Percentiles rank a stretch among this genome's conserved stretches.
phyloP scores from a whole-genome alignment of 192 early-diverging fungal species.

The Backusella parvicylindrica region DNA sequence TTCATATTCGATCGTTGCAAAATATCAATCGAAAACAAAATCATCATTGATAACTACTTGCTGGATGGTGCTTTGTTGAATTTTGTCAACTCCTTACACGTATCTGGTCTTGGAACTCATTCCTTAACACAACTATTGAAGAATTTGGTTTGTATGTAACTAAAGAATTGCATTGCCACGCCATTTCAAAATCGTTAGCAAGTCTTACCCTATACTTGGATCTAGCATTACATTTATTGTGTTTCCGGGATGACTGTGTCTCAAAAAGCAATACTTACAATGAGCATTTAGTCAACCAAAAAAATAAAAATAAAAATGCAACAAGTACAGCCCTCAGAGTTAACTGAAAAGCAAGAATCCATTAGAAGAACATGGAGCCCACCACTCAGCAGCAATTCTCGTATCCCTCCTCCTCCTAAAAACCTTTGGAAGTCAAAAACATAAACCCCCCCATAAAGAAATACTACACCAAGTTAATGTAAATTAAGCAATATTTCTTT shows the following conservation, averaged over 20 bases:
- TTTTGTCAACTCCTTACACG: not conserved
- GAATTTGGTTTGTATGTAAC: not conserved
- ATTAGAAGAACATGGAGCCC: not conserved
- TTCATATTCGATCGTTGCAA: no score
- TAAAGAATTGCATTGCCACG: not conserved
- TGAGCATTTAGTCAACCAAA: not conserved
- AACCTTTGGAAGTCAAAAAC: not conserved
- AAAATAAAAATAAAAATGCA: not conserved
- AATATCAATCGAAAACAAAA: no score
- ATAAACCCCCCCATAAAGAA: not conserved
- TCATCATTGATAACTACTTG: no score
- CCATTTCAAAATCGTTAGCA: not conserved
- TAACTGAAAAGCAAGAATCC: not conserved
- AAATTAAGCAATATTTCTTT: not conserved
- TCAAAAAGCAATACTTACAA: not conserved
- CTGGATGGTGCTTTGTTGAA: no score
- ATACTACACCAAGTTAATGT: not conserved
- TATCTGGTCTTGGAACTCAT: not conserved
- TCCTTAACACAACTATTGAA: not conserved
- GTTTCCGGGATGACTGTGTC: not conserved
- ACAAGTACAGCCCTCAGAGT: not conserved
- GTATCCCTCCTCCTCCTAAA: not conserved
- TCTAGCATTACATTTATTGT: not conserved
- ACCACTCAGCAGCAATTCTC: not conserved
- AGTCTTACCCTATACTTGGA: not conserved